Evolutionary conservation across 148 eudicot species (phyloP).

Genomic region (Nyssa sinensis): DNA sequence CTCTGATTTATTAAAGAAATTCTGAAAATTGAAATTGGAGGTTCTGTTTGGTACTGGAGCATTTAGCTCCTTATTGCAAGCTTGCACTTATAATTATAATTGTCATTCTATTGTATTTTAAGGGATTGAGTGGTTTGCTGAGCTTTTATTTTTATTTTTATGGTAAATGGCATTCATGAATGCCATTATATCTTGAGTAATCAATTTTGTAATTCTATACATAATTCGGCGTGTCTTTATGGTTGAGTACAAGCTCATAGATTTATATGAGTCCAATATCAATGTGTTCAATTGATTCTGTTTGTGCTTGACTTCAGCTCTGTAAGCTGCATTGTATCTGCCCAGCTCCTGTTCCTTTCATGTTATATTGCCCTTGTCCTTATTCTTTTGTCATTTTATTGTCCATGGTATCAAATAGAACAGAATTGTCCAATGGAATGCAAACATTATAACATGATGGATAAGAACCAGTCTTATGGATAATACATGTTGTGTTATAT

Average conservation of each 20-base stretch:
- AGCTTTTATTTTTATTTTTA: neutral
- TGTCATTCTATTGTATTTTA: neutral
- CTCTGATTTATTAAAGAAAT: neutral
- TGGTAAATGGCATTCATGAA: neutral
- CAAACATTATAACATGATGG: constrained; percentile 1
- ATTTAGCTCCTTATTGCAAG: neutral
- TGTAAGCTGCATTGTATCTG: neutral
- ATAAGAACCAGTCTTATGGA: constrained; percentile 9
- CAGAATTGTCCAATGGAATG: neutral
- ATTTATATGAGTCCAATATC: neutral
- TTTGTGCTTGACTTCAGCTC: constrained; percentile 10
- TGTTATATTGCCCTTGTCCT: neutral
- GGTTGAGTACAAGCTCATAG: neutral
- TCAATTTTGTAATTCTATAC: neutral
- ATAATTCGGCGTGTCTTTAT: neutral
- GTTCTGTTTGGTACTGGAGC: neutral
- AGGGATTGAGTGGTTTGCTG: neutral
- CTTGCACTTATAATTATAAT: neutral
- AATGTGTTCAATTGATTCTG: constrained; percentile 3
- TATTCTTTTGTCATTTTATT: constrained; percentile 13
- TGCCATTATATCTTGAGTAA: neutral
- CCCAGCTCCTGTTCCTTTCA: constrained; percentile 7
- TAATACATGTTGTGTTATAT: neutral
- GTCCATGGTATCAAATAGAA: constrained; percentile 6
- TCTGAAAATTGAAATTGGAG: neutral